These are phyloP conservation scores for Lactifluus hygrophoroides DNA, from an alignment of 768 basidiomycete species.

Conservation along the genomic window DNA sequence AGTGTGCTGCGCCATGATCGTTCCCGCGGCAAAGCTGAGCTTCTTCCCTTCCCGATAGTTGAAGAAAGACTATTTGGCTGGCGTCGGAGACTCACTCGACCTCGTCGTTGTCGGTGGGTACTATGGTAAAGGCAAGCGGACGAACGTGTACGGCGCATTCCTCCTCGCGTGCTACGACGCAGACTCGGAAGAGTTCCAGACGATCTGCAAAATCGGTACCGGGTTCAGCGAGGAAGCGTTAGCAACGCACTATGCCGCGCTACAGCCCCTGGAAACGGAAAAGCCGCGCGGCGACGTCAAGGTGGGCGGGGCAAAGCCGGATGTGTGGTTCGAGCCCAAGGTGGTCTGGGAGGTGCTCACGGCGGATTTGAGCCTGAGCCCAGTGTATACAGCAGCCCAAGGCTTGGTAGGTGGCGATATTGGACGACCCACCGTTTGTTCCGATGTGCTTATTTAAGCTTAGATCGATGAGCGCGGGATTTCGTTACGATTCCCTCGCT, in stretches of 20 bases:
- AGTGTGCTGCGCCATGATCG: conserved; percentile 4
- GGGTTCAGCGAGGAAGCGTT: conserved; percentile 93
- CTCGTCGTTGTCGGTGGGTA: conserved; percentile 97
- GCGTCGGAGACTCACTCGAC: conserved; percentile 94
- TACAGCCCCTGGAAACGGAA: conserved; percentile 67
- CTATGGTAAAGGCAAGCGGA: conserved; percentile 96
- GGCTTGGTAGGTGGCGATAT: conserved; percentile 58
- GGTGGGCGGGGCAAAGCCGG: conserved; percentile 88
- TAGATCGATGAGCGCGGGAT: conserved; percentile 87
- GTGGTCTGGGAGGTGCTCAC: conserved; percentile 98
- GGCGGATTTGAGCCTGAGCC: conserved; percentile 93
- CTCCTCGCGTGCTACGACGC: conserved; percentile 93
- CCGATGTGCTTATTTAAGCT: conserved; percentile 6
- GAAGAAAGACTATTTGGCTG: conserved; percentile 97
- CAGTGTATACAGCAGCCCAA: conserved; percentile 91
- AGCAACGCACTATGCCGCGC: conserved; percentile 66
- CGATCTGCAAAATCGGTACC: conserved; percentile 98
- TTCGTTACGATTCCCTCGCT: conserved; percentile 93
- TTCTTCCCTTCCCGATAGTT: conserved; percentile 44
- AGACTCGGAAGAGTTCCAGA: conserved; percentile 91
- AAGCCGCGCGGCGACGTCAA: conserved; percentile 78
- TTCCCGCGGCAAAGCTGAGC: background rate
- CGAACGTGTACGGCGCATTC: conserved; percentile 96
- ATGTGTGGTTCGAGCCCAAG: conserved; percentile 96
- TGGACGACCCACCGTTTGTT: background rate